These are phyloP conservation scores for Talaromyces sp. DNA, from an alignment of 2,329 filamentous ascomycete genomes.

Conservation along the genomic window DNA sequence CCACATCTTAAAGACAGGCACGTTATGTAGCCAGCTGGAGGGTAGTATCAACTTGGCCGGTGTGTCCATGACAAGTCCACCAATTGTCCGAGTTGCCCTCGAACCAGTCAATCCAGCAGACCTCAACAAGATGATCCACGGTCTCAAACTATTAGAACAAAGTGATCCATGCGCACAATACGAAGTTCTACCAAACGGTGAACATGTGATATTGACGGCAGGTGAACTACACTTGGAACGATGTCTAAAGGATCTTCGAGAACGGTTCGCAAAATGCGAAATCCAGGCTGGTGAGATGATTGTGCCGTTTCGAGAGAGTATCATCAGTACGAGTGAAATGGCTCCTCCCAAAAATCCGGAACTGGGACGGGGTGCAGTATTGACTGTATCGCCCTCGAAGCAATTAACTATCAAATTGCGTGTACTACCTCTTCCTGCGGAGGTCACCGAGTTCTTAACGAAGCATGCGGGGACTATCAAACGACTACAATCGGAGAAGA, in stretches of 20 bases:
- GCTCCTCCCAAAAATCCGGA: conserved; percentile 79
- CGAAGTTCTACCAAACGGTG: conserved; percentile 84
- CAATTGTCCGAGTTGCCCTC: conserved; percentile 92
- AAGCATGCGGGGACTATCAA: conserved; percentile 78
- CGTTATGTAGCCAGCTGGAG: conserved; percentile 78
- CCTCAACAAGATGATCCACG: conserved; percentile 89
- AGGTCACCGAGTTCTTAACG: conserved; percentile 77
- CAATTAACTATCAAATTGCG: conserved; percentile 72
- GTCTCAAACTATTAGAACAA: conserved; percentile 80
- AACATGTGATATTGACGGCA: conserved; percentile 90
- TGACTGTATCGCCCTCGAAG: conserved; percentile 74
- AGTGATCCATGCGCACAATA: conserved; percentile 96
- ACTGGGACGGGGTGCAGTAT: conserved; percentile 73
- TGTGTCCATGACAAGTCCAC: conserved; percentile 71
- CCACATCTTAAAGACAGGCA: conserved; percentile 91
- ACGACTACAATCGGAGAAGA: conserved; percentile 66
- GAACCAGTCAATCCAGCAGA: conserved; percentile 88
- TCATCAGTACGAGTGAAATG: conserved; percentile 86
- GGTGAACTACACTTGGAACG: conserved; percentile 92
- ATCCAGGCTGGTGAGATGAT: conserved; percentile 92
- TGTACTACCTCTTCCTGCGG: conserved; percentile 69
- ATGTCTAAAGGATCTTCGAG: conserved; percentile 86
- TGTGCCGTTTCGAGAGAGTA: conserved; percentile 91
- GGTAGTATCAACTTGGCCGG: conserved; percentile 89
- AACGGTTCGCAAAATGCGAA: conserved; percentile 88